Evolutionary conservation across 768 basidiomycete species (phyloP).

Genomic region (Lentinula sp.): DNA sequence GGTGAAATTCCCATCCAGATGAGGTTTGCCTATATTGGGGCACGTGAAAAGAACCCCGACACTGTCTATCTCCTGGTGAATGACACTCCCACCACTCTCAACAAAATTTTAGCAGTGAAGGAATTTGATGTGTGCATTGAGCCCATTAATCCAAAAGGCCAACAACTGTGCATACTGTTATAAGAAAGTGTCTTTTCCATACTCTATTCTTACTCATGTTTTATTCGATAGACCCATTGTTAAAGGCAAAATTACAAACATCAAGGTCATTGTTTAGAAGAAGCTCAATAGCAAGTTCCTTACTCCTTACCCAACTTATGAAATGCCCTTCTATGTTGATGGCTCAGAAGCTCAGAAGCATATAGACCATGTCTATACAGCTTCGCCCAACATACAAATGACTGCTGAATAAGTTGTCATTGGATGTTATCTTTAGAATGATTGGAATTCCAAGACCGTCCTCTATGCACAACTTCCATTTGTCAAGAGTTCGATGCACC

Average conservation of each 20-base stretch:
- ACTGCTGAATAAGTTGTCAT: slow-evolving; percentile 14
- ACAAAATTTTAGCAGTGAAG: background rate
- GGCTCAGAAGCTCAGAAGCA: slow-evolving; percentile 21
- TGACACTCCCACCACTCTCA: background rate
- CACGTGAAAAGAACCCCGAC: slow-evolving; percentile 13
- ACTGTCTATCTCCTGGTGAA: slow-evolving; percentile 12
- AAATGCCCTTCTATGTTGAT: slow-evolving; percentile 36
- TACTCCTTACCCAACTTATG: slow-evolving; percentile 18
- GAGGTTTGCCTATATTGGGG: slow-evolving; percentile 11
- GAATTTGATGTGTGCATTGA: background rate
- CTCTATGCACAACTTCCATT: background rate
- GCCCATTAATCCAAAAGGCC: background rate
- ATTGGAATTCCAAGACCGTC: background rate
- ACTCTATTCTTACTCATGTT: background rate
- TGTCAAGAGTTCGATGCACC: background rate
- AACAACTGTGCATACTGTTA: slow-evolving; percentile 1
- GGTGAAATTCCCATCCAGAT: slow-evolving; percentile 17
- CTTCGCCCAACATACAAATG: slow-evolving; percentile 21
- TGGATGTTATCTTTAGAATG: background rate
- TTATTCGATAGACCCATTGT: background rate
- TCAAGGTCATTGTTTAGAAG: slow-evolving; percentile 24
- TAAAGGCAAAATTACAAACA: slow-evolving; percentile 17
- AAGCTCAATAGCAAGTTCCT: slow-evolving; percentile 21
- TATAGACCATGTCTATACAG: slow-evolving; percentile 27
- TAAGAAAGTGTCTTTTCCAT: background rate